Evolutionary conservation across 495 filamentous ascomycete genomes (phyloP).

Genomic region (Barbatosphaeria neglecta): DNA sequence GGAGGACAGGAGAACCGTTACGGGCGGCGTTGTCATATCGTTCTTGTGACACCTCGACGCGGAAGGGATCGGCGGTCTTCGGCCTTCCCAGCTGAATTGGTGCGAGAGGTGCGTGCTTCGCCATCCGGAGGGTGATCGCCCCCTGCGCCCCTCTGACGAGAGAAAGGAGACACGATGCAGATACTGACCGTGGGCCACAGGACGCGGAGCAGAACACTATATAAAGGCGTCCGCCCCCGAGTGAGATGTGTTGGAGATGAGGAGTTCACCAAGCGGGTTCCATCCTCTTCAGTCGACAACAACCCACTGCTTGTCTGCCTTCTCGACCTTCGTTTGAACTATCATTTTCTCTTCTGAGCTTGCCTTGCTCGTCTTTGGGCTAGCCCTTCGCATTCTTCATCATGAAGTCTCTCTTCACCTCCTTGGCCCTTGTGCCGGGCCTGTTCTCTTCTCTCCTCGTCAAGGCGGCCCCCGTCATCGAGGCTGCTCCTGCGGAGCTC

Average conservation of each 20-base stretch:
- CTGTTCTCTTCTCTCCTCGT: background rate
- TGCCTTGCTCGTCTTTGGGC: background rate
- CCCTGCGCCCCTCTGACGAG: background rate
- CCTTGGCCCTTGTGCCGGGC: background rate
- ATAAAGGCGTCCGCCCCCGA: background rate
- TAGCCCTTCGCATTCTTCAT: background rate
- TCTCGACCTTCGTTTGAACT: background rate
- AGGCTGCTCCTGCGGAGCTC: background rate
- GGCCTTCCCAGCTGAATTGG: too few species aligned
- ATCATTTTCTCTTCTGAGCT: background rate
- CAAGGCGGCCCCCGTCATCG: background rate
- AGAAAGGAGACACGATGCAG: background rate
- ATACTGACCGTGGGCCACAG: background rate
- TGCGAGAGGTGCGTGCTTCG: background rate
- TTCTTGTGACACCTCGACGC: background rate
- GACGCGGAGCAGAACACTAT: background rate
- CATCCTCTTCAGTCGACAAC: background rate
- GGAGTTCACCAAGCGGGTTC: background rate
- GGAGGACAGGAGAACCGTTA: background rate
- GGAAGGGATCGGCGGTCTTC: background rate
- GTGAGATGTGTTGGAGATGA: background rate
- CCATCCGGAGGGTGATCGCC: background rate
- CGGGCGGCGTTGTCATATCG: background rate
- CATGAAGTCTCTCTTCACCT: background rate
- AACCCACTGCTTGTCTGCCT: background rate